Conservation (phyloP, 225 moss, liverwort and hornwort species). For the Sphagnum contortum region DNA sequence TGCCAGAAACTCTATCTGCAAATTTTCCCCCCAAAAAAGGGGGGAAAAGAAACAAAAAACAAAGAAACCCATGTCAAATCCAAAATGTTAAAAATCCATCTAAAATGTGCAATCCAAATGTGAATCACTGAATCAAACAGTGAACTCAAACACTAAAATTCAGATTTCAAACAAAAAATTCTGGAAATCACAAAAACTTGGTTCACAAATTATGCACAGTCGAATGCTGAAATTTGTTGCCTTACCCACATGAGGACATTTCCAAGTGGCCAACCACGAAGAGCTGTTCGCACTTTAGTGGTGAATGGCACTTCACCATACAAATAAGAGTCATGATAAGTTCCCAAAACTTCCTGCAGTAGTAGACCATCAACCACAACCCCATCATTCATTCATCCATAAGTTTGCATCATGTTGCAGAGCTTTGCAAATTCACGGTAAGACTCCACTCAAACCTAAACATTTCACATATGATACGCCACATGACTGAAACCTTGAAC, state of each 20-base stretch:
- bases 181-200: not conserved
- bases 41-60: too few species aligned
- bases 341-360: constrained; percentile 27
- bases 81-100: too few species aligned
- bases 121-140: too few species aligned
- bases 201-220: not conserved
- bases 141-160: too few species aligned
- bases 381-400: too few species aligned
- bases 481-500: too few species aligned
- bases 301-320: constrained; percentile 83
- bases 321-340: constrained; percentile 77
- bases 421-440: not conserved
- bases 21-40: not conserved
- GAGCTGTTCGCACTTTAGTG: constrained; percentile 82
- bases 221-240: not conserved
- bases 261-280: constrained; percentile 68
- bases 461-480: too few species aligned
- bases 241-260: constrained; percentile 66
- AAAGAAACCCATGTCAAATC: too few species aligned
- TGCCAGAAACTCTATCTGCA: constrained; percentile 75
- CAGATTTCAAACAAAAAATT: not conserved
- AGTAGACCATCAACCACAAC: not conserved
- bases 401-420: not conserved
- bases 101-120: too few species aligned
- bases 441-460: too few species aligned